Evolutionary conservation across 352 stramenopile species (phyloP), one percentile per base, ranked within the genome.

Genomic region (Phytophthora niederhauseri): DNA sequence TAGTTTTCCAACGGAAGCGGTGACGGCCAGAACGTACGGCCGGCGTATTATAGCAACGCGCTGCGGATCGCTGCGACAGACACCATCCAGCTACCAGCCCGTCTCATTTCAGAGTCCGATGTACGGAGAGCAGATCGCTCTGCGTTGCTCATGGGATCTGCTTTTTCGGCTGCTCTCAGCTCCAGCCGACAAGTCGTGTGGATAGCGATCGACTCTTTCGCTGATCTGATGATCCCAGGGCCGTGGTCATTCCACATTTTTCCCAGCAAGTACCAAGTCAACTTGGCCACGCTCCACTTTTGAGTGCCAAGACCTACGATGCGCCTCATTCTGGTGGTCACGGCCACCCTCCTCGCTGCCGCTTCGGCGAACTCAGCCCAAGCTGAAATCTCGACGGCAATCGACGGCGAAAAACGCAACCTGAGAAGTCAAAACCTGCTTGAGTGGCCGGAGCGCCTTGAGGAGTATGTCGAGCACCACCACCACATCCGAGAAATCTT

Each of bases 401-500:
- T 15, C 6, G 34, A 31, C 45, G 38, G 19, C 9, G 24, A 31
- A 2, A 72, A 43, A 15, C 66, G 66, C 26, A 30, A 43, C 17
- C 36, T 72, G n/a, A 54, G 66, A 63, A 36, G 24, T 15, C 36
- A 72, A 55, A 19, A n/a, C 7, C 22, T 68, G 14, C n/a, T 63
- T 6, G 52, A 68, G 6, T 64, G 22, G 52, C 59, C 66, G 6
- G 41, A 66, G 26, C 5, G 20, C 4, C 38, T 70, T 12, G 63
- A 70, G 56, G 51, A 66, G 6, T 66, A 53, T 6, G 50, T 63
- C 17, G 38, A 72, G 11, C n/a, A 68, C 36, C 57, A 72, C 58
- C 38, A 61, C 43, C 50, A 52, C 17, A 46, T 72, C 19, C 30
- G 58, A 54, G 58, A 72, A 54, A 54, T 63, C 2, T 49, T 72